phyloP scores from a whole-genome alignment of 1,139 yeast species.

The Blastobotrys petasosporus region DNA sequence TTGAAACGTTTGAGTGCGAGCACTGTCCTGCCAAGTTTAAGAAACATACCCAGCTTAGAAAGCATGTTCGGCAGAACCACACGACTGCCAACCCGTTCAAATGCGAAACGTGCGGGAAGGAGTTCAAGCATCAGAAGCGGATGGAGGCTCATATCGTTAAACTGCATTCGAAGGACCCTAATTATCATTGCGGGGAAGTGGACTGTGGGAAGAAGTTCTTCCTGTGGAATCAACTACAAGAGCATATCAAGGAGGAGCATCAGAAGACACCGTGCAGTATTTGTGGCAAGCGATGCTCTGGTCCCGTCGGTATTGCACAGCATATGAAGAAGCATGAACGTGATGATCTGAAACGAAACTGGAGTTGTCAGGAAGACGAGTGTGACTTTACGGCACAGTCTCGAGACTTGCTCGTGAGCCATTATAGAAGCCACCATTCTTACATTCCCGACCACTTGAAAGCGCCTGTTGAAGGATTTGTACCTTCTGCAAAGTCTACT shows the following conservation, averaged over 20 bases:
- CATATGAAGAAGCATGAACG: conserved; percentile 43
- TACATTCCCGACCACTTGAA: conserved; percentile 24
- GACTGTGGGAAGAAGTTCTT: conserved; percentile 60
- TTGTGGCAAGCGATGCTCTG: conserved; percentile 73
- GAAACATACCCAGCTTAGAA: conserved; percentile 72
- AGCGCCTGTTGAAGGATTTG: conserved; percentile 5
- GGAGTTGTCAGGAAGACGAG: conserved; percentile 20
- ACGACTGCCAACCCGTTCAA: conserved; percentile 27
- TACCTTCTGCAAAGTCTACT: conserved; percentile 1
- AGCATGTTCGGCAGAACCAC: conserved; percentile 64
- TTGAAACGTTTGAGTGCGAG: conserved; percentile 61
- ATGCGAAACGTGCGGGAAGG: conserved; percentile 32
- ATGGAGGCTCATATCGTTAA: conserved; percentile 32
- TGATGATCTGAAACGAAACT: conserved; percentile 13
- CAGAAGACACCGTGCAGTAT: conserved; percentile 54
- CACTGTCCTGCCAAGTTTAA: conserved; percentile 64
- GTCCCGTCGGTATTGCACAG: conserved; percentile 59
- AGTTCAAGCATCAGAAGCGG: conserved; percentile 30
- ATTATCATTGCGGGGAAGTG: conserved; percentile 47
- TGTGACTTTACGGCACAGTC: conserved; percentile 4
- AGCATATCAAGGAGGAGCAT: conserved; percentile 67
- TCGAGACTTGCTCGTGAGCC: conserved; percentile 39
- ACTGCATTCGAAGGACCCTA: conserved; percentile 28
- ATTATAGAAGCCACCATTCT: conserved; percentile 39
- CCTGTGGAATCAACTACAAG: conserved; percentile 72